A percentile compares a stretch with the other conserved stretches of the same genome.
These are phyloP conservation scores for Coniella lustricola DNA, from an alignment of 2,329 filamentous ascomycete genomes.

Conservation along the genomic window DNA sequence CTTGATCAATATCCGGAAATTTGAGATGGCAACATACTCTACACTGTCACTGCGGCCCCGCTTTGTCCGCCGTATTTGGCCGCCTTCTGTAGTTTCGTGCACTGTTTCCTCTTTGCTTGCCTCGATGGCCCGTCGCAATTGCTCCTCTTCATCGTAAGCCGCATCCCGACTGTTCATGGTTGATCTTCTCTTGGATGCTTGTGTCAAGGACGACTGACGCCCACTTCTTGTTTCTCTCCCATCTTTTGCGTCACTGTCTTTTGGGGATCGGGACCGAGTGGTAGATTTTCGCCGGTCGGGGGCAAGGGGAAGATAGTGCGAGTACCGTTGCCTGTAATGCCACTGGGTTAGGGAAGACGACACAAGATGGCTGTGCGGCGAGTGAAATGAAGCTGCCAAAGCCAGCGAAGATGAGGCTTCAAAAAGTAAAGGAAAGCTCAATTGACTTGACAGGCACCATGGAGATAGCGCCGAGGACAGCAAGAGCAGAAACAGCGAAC, in stretches of 20 bases:
- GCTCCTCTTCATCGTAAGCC: slow-evolving; percentile 91
- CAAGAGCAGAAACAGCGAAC: no score
- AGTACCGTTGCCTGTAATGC: slow-evolving; percentile 51
- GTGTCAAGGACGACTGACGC: slow-evolving; percentile 42
- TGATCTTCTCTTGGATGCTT: slow-evolving; percentile 74
- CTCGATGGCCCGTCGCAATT: slow-evolving; percentile 81
- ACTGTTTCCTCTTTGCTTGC: slow-evolving; percentile 81
- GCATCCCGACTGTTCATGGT: slow-evolving; percentile 97
- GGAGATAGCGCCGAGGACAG: not conserved
- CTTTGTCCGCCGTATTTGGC: slow-evolving; percentile 65
- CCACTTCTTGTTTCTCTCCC: slow-evolving; percentile 37
- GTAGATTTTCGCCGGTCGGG: slow-evolving; percentile 44
- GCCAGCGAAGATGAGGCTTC: no score
- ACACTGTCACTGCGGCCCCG: slow-evolving; percentile 85
- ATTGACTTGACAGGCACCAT: no score
- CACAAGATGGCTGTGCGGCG: no score
- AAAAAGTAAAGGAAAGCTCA: no score
- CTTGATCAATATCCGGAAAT: not conserved
- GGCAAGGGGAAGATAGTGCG: slow-evolving; percentile 56
- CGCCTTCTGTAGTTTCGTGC: slow-evolving; percentile 44
- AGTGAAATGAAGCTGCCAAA: no score
- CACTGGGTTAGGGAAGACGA: slow-evolving; percentile 31
- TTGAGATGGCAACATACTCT: slow-evolving; percentile 61
- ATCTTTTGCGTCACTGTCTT: slow-evolving; percentile 37
- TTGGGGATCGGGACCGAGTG: slow-evolving; percentile 53